phyloP scores from a whole-genome alignment of 441 rosid species.

The Jatropha multifida region DNA sequence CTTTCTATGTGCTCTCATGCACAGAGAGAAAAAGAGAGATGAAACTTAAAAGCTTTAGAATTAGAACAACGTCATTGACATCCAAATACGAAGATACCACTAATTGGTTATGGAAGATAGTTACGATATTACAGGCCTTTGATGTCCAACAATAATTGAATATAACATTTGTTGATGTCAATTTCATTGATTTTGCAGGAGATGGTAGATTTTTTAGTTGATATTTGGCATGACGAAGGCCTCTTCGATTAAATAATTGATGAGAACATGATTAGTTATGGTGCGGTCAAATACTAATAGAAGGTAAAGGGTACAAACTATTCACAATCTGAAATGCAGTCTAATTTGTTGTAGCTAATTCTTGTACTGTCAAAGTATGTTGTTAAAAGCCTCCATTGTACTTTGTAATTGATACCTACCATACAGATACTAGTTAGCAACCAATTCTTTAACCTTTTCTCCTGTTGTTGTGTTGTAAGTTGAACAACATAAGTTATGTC shows the following conservation, averaged over 20 bases:
- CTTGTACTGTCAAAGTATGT: neutral
- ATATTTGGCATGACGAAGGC: conserved; percentile 87
- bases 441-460: conserved; percentile 1
- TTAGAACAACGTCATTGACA: neutral
- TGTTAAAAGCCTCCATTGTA: neutral
- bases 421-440: neutral
- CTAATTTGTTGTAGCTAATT: neutral
- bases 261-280: conserved; percentile 3
- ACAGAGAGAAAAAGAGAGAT: neutral
- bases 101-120: neutral
- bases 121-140: neutral
- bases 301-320: conserved; percentile 10
- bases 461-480: neutral
- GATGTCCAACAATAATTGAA: neutral
- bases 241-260: conserved; percentile 56
- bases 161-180: neutral
- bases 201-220: conserved; percentile 92
- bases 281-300: neutral
- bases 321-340: neutral
- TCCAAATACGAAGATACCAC: neutral
- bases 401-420: neutral
- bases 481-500: neutral
- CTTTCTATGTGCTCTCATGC: neutral
- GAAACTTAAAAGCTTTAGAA: neutral
- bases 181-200: conserved; percentile 52